phyloP scores from a whole-genome alignment of 2,329 filamentous ascomycete genomes.

The Biscogniauxia sp. region DNA sequence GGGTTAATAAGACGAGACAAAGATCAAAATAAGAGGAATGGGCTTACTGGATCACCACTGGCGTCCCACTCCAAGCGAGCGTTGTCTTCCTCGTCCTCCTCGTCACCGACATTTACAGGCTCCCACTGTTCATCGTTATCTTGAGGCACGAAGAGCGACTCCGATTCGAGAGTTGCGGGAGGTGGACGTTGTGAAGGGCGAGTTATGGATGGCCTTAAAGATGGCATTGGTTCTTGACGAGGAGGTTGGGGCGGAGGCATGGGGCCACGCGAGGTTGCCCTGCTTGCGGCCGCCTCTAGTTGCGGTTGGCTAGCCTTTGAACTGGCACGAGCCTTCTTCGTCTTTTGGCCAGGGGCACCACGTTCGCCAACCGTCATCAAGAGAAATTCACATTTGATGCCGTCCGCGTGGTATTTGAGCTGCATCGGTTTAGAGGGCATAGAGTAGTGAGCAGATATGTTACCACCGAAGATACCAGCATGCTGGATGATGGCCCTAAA shows the following conservation, averaged over 20 bases:
- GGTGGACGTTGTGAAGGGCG: slow-evolving; percentile 55
- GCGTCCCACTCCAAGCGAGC: slow-evolving; percentile 74
- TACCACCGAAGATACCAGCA: slow-evolving; percentile 66
- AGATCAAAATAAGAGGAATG: slow-evolving; percentile 1
- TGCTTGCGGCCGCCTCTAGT: slow-evolving; percentile 48
- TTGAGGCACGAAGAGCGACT: slow-evolving; percentile 67
- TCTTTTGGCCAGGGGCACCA: slow-evolving; percentile 46
- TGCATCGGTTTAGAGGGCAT: slow-evolving; percentile 69
- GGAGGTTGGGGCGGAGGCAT: slow-evolving; percentile 31
- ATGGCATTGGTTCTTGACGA: slow-evolving; percentile 41
- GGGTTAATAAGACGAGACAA: slow-evolving; percentile 20
- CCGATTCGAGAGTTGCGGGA: slow-evolving; percentile 57
- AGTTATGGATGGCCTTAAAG: slow-evolving; percentile 29
- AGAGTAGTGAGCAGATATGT: slow-evolving; percentile 68
- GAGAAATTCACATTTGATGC: slow-evolving; percentile 72
- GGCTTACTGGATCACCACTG: slow-evolving; percentile 58
- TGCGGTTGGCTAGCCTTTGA: slow-evolving; percentile 41
- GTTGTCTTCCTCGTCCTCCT: slow-evolving; percentile 62
- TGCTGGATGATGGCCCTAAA: slow-evolving; percentile 77
- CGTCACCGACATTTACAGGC: slow-evolving; percentile 58
- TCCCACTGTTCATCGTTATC: slow-evolving; percentile 73
- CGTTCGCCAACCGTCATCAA: slow-evolving; percentile 78
- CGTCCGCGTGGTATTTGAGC: slow-evolving; percentile 67
- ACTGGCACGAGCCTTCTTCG: slow-evolving; percentile 40
- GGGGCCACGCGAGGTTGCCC: slow-evolving; percentile 35